Conservation (phyloP, 2,329 filamentous ascomycete genomes). For the Helminthosporium solani region DNA sequence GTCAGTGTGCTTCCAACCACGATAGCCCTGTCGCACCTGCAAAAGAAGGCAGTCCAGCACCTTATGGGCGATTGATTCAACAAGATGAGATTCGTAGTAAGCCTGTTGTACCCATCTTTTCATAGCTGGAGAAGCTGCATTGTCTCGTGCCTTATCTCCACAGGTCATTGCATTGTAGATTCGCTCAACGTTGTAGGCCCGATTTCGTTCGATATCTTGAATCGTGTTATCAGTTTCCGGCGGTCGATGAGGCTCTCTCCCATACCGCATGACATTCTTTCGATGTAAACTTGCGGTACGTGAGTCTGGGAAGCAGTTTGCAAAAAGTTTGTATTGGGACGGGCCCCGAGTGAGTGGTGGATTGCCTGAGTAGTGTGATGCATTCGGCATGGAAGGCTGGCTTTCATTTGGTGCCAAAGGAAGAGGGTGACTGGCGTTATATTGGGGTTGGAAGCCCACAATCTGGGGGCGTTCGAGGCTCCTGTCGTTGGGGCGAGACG, state of each 20-base stretch:
- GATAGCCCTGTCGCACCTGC: constrained; percentile 34
- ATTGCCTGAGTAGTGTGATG: not conserved
- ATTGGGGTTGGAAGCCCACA: constrained; percentile 2
- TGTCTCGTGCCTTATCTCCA: constrained; percentile 32
- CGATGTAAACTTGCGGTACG: constrained; percentile 26
- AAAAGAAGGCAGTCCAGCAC: constrained; percentile 34
- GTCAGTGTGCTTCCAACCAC: constrained; percentile 39
- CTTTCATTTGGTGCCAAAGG: constrained; percentile 3
- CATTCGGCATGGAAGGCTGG: constrained; percentile 8
- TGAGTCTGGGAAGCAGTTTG: constrained; percentile 19
- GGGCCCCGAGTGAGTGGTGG: not conserved
- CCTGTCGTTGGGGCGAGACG: constrained; percentile 6
- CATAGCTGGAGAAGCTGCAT: constrained; percentile 32
- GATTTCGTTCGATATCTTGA: constrained; percentile 16
- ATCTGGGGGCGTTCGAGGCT: constrained; percentile 2
- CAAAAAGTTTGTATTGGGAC: constrained; percentile 23
- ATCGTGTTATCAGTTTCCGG: constrained; percentile 28
- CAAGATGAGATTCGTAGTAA: constrained; percentile 29
- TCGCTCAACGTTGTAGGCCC: constrained; percentile 20
- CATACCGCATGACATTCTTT: constrained; percentile 26
- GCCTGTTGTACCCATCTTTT: constrained; percentile 35
- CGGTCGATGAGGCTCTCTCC: constrained; percentile 25
- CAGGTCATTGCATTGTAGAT: constrained; percentile 39
- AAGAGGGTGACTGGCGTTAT: constrained; percentile 13
- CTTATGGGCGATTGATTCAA: constrained; percentile 38